These are phyloP conservation scores for Candida rishiriensis DNA, from an alignment of 805 yeast genomes.

Conservation along the genomic window DNA sequence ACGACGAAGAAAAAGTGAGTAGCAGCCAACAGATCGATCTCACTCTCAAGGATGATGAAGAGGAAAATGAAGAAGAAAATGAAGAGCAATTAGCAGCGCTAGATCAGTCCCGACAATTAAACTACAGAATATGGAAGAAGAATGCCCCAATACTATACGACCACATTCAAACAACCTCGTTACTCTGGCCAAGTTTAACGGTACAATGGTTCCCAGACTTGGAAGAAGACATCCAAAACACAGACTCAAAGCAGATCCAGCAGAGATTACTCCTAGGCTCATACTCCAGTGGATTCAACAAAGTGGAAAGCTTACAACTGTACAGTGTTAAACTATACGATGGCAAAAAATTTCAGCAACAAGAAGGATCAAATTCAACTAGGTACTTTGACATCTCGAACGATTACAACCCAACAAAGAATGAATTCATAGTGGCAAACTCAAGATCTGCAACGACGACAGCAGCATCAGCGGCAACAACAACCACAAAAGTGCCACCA, in stretches of 20 bases:
- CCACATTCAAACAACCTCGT: conserved; percentile 44
- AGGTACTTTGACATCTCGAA: conserved; percentile 18
- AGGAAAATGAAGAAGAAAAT: too few relatives aligned
- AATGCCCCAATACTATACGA: conserved; percentile 54
- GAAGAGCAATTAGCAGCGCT: background rate
- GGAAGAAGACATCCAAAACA: conserved; percentile 16
- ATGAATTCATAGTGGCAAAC: conserved; percentile 25
- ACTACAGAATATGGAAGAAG: conserved; percentile 58
- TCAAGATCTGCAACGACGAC: background rate
- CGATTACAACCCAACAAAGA: conserved; percentile 33
- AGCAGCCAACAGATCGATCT: too few relatives aligned
- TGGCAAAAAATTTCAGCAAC: conserved; percentile 6
- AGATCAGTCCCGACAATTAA: background rate
- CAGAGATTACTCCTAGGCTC: conserved; percentile 56
- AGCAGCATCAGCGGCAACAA: background rate
- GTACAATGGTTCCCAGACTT: conserved; percentile 63
- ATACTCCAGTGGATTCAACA: conserved; percentile 50
- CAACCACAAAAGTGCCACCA: conserved; percentile 1
- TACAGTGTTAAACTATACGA: conserved; percentile 11
- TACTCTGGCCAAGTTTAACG: conserved; percentile 63
- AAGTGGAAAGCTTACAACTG: conserved; percentile 22
- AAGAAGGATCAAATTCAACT: background rate
- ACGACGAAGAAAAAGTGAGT: too few relatives aligned
- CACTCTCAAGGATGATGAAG: too few relatives aligned
- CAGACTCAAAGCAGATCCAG: conserved; percentile 23